Conservation (phyloP, 2,329 filamentous ascomycete species). For the Zymoseptoria tritici region DNA sequence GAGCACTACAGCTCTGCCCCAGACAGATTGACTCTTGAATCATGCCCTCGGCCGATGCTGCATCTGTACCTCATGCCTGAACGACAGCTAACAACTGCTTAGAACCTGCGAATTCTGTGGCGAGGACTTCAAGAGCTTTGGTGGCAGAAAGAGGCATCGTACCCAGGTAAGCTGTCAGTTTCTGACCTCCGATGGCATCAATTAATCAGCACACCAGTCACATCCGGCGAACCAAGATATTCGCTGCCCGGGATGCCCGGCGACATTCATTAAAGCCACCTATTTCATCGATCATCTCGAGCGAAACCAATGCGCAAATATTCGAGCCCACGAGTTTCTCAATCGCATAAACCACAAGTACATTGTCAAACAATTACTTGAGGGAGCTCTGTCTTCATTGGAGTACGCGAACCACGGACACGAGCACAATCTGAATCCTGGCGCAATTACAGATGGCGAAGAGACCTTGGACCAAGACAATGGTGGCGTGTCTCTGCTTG, state of each 20-base stretch:
- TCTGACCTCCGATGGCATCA: too few species aligned
- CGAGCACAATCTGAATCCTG: neutral
- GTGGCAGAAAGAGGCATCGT: slow-evolving; percentile 47
- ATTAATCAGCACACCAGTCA: too few species aligned
- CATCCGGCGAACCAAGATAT: slow-evolving; percentile 46
- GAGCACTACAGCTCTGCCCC: neutral
- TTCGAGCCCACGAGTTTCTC: slow-evolving; percentile 36
- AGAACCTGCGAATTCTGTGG: slow-evolving; percentile 48
- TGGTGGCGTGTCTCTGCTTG: slow-evolving; percentile 14
- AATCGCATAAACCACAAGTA: slow-evolving; percentile 46
- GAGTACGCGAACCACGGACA: slow-evolving; percentile 3
- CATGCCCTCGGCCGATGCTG: too few species aligned
- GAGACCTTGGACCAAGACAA: slow-evolving; percentile 4
- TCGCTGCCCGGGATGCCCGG: slow-evolving; percentile 46
- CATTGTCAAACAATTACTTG: slow-evolving; percentile 35
- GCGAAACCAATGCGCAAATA: slow-evolving; percentile 41
- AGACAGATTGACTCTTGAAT: neutral
- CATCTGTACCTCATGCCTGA: neutral
- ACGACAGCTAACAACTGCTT: neutral
- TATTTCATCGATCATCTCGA: slow-evolving; percentile 50
- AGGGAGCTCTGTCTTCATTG: slow-evolving; percentile 20
- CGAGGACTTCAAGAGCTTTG: slow-evolving; percentile 47
- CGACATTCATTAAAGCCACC: slow-evolving; percentile 42
- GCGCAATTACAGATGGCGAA: slow-evolving; percentile 2
- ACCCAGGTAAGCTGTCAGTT: slow-evolving; percentile 38